phyloP scores from a whole-genome alignment of 2,329 filamentous ascomycete species.

The Didymella glomerata region DNA sequence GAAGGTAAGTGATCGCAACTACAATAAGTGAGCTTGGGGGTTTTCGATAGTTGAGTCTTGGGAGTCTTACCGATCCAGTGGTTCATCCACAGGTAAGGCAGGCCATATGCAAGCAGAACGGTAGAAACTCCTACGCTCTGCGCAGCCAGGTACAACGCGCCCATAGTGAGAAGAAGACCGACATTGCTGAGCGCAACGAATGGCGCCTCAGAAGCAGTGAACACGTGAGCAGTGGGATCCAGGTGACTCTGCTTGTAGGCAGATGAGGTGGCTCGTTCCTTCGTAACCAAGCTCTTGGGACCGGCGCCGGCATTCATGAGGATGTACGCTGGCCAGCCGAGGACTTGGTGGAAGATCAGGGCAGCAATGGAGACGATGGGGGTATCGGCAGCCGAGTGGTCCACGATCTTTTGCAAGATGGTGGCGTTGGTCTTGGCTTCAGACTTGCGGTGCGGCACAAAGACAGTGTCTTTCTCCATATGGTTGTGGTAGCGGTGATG shows the following conservation, averaged over 20 bases:
- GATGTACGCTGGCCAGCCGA: constrained; percentile 72
- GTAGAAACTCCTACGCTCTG: constrained; percentile 65
- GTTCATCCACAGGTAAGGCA: constrained; percentile 75
- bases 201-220: constrained; percentile 29
- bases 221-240: constrained; percentile 29
- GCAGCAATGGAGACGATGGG: constrained; percentile 64
- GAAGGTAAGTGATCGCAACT: constrained; percentile 78
- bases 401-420: constrained; percentile 43
- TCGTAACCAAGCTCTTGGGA: constrained; percentile 28
- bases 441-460: constrained; percentile 44
- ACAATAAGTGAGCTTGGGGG: constrained; percentile 4
- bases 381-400: constrained; percentile 63
- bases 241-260: constrained; percentile 35
- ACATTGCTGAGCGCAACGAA: constrained; percentile 32
- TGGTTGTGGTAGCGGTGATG: constrained; percentile 75
- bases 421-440: constrained; percentile 19
- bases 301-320: constrained; percentile 60
- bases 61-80: constrained; percentile 64
- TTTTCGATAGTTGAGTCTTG: neutral
- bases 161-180: constrained; percentile 32
- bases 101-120: constrained; percentile 66
- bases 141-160: constrained; percentile 61
- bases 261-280: constrained; percentile 17
- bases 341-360: constrained; percentile 68
- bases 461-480: constrained; percentile 68